phyloP scores from a whole-genome alignment of 2,329 filamentous ascomycete species.

The Trichoderma sp. region DNA sequence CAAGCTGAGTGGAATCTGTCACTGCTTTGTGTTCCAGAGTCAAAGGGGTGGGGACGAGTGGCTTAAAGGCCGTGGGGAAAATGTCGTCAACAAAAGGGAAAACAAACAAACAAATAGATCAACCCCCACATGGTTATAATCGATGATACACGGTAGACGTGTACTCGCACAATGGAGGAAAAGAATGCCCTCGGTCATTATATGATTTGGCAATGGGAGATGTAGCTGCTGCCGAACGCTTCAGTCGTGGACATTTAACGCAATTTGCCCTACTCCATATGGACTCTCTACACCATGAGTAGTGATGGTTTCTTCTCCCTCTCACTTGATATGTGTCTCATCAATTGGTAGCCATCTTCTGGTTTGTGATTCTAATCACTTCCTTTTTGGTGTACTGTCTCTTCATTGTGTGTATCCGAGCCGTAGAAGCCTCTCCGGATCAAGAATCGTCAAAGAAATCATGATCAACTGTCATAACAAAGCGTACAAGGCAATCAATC shows the following conservation, averaged over 20 bases:
- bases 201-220: neutral
- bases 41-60: neutral
- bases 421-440: neutral
- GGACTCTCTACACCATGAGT: neutral
- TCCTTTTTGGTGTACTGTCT: no score
- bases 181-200: neutral
- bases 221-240: neutral
- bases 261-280: neutral
- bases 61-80: neutral
- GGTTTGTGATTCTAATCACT: neutral
- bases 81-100: neutral
- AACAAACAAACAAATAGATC: neutral
- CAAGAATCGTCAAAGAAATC: neutral
- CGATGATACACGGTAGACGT: neutral
- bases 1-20: neutral
- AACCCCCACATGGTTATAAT: neutral
- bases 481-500: neutral
- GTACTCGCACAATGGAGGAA: fast-evolving
- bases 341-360: neutral
- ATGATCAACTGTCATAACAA: neutral
- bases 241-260: neutral
- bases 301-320: neutral
- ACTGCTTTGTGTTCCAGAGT: neutral
- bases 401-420: neutral
- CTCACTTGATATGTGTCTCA: neutral